Evolutionary conservation across 2,329 filamentous ascomycete genomes (phyloP).

Genomic region (Thielaviopsis ethacetica): DNA sequence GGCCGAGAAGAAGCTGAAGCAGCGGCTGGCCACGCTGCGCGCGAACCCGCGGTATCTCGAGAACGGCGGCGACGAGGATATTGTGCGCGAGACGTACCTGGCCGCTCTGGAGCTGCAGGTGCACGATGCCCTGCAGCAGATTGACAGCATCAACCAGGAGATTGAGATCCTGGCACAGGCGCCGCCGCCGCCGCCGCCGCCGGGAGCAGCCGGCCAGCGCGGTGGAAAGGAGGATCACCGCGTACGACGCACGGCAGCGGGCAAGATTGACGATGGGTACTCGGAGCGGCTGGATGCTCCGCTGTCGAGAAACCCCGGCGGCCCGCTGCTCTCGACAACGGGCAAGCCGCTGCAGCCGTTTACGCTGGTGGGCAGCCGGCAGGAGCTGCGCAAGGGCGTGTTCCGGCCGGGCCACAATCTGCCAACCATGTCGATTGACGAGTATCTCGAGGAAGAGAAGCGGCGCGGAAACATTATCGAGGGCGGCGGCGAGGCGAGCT

Average conservation of each 20-base stretch:
- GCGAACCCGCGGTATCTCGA: slow-evolving; percentile 36
- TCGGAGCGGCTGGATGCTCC: slow-evolving; percentile 60
- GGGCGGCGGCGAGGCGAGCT: slow-evolving; percentile 66
- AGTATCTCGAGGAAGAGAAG: slow-evolving; percentile 87
- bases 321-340: slow-evolving; percentile 58
- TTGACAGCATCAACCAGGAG: slow-evolving; percentile 81
- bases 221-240: slow-evolving; percentile 30
- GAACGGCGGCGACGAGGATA: slow-evolving; percentile 55
- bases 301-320: slow-evolving; percentile 36
- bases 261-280: slow-evolving; percentile 33
- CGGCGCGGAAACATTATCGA: slow-evolving; percentile 76
- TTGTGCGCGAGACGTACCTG: slow-evolving; percentile 63
- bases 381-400: slow-evolving; percentile 61
- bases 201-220: slow-evolving; percentile 25
- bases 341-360: slow-evolving; percentile 87
- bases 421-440: slow-evolving; percentile 94
- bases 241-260: slow-evolving; percentile 16
- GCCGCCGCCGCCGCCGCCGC: slow-evolving; percentile 31
- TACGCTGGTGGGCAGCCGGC: slow-evolving; percentile 62
- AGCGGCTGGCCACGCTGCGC: slow-evolving; percentile 50
- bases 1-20: slow-evolving; percentile 70
- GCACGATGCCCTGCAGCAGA: slow-evolving; percentile 66
- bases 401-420: slow-evolving; percentile 85
- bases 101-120: slow-evolving; percentile 56
- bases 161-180: slow-evolving; percentile 65